Evolutionary conservation across 495 filamentous ascomycete genomes (phyloP).

Genomic region (Neurospora tetraspora): DNA sequence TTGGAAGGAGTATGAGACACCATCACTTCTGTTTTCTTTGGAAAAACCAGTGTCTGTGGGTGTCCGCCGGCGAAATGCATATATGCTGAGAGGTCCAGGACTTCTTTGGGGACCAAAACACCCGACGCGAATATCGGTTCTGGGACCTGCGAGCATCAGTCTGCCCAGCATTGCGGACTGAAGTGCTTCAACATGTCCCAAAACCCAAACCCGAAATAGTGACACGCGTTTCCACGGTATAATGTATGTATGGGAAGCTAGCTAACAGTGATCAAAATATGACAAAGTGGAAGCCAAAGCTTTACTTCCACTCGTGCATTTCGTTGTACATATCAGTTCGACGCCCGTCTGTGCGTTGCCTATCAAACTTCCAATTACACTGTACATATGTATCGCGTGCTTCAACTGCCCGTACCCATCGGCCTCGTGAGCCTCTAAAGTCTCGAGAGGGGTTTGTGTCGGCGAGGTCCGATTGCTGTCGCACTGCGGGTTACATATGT

Average conservation of each 20-base stretch:
- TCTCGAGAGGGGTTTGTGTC: background rate
- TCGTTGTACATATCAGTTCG: background rate
- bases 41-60: no score
- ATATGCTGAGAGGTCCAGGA: background rate
- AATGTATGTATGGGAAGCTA: background rate
- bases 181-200: background rate
- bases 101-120: no score
- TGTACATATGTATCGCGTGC: background rate
- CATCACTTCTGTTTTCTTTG: no score
- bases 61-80: background rate
- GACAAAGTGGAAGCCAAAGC: background rate
- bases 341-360: background rate
- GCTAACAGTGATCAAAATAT: no score
- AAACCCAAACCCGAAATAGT: no score
- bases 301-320: no score
- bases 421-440: background rate
- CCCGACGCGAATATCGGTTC: no score
- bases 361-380: background rate
- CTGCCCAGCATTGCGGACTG: background rate
- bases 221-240: no score
- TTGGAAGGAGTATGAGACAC: no score
- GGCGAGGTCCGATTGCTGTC: background rate
- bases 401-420: background rate
- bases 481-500: background rate
- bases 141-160: background rate